Base-by-base conservation (phyloP, 495 filamentous ascomycete species). In the Cercophora newfieldiana region DNA sequence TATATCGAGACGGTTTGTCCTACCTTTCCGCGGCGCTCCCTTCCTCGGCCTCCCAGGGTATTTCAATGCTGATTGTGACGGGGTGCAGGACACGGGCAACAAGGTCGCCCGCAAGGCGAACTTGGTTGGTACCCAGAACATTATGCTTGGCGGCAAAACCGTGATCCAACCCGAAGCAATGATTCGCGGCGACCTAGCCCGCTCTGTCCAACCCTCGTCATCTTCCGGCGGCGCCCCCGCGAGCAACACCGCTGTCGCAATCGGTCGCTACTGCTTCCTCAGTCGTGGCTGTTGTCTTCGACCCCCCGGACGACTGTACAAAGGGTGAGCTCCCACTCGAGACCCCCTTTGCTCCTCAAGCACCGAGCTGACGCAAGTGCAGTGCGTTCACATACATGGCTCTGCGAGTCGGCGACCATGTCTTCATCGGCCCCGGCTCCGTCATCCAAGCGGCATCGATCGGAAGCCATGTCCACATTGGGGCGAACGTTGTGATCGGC, bases 101-200 rank as follows among this genome's bases (percentile, higher is more conserved):
- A 97, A 97, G 83, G 94, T 99, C 69, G 94, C 94, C 37, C 92
- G 95, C 70, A 91, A 91, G 59, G 89, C 90, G 59, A 87, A 89
- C 71, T 90, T 99, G 68, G 88, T 96, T 76, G 95, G 95, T 72
- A 96, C 93, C 26, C 92, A 94, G 65, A 94, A 98, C 80, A 97
- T 99, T 76, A 96, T 97, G 78, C 91, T 99, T 16, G 94, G 92
- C 69, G 95, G 95, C 64, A 96, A 94, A 78, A 95, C 92, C 10
- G 91, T 97, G 69, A 96, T 99, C 74, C 89, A 93, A 79, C 88
- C 92, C 62, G 91, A 96, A 71, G 94, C 90, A 68, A 90, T 92
- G 71, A 93, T 99, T 73, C 90, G 95, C 51, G 95, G 94, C 49
- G 96, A 99, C 72, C 89, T 97, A 19, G 85, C 89, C 31, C 86